Evolutionary conservation across 352 stramenopile genomes (phyloP).

Genomic region (Phytopythium kandeliae): DNA sequence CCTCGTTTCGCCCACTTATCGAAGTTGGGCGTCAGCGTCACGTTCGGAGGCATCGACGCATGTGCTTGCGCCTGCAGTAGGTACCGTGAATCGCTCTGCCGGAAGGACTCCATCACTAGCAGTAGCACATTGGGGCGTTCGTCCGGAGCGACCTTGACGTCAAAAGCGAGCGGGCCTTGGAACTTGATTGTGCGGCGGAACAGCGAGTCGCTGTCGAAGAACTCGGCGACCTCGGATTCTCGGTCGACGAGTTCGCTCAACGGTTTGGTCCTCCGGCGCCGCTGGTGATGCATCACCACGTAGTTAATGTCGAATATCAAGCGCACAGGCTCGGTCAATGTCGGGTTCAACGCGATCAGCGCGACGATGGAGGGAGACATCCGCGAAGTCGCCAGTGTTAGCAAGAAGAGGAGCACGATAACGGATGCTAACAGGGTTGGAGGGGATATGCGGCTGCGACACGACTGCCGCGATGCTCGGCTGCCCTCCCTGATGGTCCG

Average conservation of each 20-base stretch:
- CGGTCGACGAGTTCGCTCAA: constrained; percentile 7
- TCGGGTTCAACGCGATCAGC: constrained; percentile 31
- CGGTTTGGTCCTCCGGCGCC: constrained; percentile 12
- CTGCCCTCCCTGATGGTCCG: neutral
- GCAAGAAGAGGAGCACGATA: constrained; percentile 7
- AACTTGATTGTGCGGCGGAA: constrained; percentile 33
- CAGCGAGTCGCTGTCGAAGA: constrained; percentile 15
- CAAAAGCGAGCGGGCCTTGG: constrained; percentile 32
- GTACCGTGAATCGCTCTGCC: constrained; percentile 46
- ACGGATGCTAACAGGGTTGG: constrained; percentile 11
- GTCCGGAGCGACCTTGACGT: constrained; percentile 23
- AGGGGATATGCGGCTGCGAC: constrained; percentile 18
- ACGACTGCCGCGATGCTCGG: constrained; percentile 6
- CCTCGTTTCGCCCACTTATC: constrained; percentile 41
- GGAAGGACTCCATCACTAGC: constrained; percentile 49
- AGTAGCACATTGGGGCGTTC: constrained; percentile 50
- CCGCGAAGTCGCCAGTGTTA: constrained; percentile 11
- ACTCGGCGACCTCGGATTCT: constrained; percentile 12
- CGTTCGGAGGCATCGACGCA: constrained; percentile 26
- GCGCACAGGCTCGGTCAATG: constrained; percentile 21
- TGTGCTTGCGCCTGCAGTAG: constrained; percentile 28
- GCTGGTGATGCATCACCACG: constrained; percentile 5
- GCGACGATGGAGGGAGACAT: constrained; percentile 40
- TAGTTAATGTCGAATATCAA: constrained; percentile 23
- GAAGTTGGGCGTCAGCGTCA: constrained; percentile 46